Percentiles rank a stretch among this genome's conserved stretches.
phyloP scores from a whole-genome alignment of 345 rosid species.

The Orychophragmus violaceus region DNA sequence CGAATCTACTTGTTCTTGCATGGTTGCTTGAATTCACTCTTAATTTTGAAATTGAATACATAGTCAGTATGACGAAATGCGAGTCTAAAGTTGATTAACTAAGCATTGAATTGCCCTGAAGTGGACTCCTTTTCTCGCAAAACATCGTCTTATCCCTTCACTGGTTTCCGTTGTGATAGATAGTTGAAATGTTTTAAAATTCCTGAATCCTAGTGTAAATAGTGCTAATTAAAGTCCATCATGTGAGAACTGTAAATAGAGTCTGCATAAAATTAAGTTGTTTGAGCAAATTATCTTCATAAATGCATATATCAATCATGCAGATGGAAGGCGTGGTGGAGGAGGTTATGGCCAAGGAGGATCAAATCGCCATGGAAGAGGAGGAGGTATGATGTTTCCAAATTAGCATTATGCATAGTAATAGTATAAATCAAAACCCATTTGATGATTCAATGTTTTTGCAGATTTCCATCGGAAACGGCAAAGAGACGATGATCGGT shows the following conservation, averaged over 20 bases:
- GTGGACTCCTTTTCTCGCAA: neutral
- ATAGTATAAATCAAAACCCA: neutral
- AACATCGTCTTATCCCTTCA: neutral
- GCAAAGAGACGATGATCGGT: conserved; percentile 79
- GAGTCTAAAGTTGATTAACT: neutral
- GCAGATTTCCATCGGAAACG: conserved; percentile 79
- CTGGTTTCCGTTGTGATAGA: neutral
- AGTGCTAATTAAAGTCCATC: neutral
- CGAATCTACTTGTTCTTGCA: neutral
- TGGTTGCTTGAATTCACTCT: neutral
- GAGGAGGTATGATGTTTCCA: conserved; percentile 36
- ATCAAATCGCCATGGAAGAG: conserved; percentile 58
- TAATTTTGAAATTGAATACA: too few relatives aligned
- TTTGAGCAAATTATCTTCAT: neutral
- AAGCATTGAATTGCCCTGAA: neutral
- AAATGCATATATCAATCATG: conserved; percentile 16
- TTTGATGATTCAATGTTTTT: neutral
- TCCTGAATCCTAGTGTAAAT: neutral
- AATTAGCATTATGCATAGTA: neutral
- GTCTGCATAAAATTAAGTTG: neutral
- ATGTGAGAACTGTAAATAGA: neutral
- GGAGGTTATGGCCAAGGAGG: conserved; percentile 63
- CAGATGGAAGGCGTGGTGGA: conserved; percentile 75
- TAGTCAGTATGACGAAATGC: neutral
- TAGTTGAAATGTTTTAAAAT: neutral